phyloP scores from a whole-genome alignment of 306 rosid genomes.

The Ceratonia siliqua region DNA sequence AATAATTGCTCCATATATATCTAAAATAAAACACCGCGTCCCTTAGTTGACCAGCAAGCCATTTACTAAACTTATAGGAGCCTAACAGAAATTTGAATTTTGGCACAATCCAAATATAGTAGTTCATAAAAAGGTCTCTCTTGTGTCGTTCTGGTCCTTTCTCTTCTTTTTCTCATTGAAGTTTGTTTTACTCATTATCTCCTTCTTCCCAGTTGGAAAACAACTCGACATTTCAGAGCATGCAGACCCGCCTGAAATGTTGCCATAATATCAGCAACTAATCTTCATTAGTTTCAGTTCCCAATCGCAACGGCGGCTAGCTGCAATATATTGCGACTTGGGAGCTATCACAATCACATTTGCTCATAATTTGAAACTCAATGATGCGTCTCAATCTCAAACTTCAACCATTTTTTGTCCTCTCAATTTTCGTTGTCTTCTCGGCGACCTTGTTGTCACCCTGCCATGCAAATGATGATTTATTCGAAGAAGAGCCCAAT shows the following conservation, averaged over 20 bases:
- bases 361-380: not conserved
- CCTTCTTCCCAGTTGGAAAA: not conserved
- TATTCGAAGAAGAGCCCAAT: not conserved
- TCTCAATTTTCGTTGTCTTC: slow-evolving; percentile 25
- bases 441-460: slow-evolving; percentile 19
- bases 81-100: not conserved
- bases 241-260: not conserved
- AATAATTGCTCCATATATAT: too few species aligned
- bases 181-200: not conserved
- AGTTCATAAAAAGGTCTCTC: not conserved
- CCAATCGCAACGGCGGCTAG: slow-evolving; percentile 19
- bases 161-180: not conserved
- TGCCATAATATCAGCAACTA: not conserved
- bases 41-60: not conserved
- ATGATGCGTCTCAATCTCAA: slow-evolving; percentile 15
- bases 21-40: slow-evolving; percentile 9
- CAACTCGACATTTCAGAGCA: not conserved
- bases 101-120: slow-evolving; percentile 13
- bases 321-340: slow-evolving; percentile 15
- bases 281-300: not conserved
- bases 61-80: slow-evolving; percentile 13
- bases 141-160: not conserved
- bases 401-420: slow-evolving; percentile 1
- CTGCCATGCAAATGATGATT: slow-evolving; percentile 7
- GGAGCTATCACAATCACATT: not conserved